Evolutionary conservation across 2,329 filamentous ascomycete genomes (phyloP).

Genomic region (Aspergillus amoenus): DNA sequence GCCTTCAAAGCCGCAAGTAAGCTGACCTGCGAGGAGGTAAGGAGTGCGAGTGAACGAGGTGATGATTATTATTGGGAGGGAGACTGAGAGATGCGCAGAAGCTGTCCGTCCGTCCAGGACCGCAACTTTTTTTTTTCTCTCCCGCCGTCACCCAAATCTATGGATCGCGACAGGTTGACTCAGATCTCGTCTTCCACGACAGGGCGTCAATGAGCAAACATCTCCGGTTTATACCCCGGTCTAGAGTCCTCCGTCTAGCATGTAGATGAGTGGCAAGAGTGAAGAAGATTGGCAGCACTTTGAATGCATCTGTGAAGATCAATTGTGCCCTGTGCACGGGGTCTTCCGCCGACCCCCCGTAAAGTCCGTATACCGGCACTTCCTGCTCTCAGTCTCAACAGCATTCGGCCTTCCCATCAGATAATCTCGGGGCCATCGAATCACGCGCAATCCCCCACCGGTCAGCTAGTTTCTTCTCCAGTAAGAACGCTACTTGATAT

Average conservation of each 20-base stretch:
- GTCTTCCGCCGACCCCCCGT: background rate
- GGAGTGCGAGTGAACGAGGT: background rate
- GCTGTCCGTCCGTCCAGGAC: conserved; percentile 3
- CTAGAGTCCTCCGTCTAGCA: background rate
- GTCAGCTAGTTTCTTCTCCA: background rate
- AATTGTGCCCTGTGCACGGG: background rate
- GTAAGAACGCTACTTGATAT: background rate
- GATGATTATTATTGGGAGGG: background rate
- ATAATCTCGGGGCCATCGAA: background rate
- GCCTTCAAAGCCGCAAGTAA: conserved; percentile 4
- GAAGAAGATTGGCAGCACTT: background rate
- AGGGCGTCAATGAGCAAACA: background rate
- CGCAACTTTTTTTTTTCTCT: conserved; percentile 1
- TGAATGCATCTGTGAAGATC: background rate
- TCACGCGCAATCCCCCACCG: background rate
- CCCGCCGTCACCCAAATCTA: conserved; percentile 4
- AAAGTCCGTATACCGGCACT: conserved; percentile 10
- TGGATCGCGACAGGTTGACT: background rate
- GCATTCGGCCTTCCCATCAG: background rate
- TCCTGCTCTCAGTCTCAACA: background rate
- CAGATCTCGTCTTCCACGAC: background rate
- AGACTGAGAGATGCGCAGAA: conserved; percentile 10
- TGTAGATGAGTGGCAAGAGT: background rate
- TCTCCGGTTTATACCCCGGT: background rate
- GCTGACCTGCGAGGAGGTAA: conserved; percentile 8